A percentile compares a stretch with the other conserved stretches of the same genome.
These are phyloP conservation scores for Brasenia schreberi DNA, from an alignment of 164 flowering plant species.

Conservation along the genomic window DNA sequence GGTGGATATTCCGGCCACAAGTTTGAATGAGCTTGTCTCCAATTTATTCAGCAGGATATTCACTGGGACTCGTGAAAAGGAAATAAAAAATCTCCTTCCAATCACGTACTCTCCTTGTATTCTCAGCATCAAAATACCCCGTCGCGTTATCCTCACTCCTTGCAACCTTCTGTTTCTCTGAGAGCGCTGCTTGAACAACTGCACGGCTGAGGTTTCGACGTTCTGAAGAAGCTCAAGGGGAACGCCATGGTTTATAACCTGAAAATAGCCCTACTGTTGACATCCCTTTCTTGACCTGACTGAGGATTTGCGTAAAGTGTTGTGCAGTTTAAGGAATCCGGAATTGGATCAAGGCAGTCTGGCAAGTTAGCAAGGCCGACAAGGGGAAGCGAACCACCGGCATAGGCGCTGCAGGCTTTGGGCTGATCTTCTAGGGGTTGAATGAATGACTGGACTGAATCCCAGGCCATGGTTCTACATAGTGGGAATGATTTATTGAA, in stretches of 20 bases:
- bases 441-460: background rate
- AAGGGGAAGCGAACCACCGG: background rate
- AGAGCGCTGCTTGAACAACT: conserved; percentile 31
- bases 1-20: conserved; percentile 48
- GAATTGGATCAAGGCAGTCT: background rate
- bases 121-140: conserved; percentile 52
- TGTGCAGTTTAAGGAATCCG: background rate
- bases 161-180: conserved; percentile 44
- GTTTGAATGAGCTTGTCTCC: conserved; percentile 9
- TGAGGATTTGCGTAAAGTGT: background rate
- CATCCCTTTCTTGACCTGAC: conserved; percentile 20
- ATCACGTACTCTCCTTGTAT: conserved; percentile 60
- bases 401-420: background rate
- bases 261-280: conserved; percentile 61
- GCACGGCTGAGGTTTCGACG: conserved; percentile 17
- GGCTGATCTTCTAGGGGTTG: background rate
- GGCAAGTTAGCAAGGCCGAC: background rate
- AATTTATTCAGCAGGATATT: conserved; percentile 20
- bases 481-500: too few relatives aligned
- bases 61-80: conserved; percentile 14
- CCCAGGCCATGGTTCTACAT: too few relatives aligned
- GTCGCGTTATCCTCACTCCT: conserved; percentile 29
- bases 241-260: conserved; percentile 59
- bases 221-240: conserved; percentile 14
- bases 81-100: conserved; percentile 73